Conservation (phyloP, 352 stramenopile species). For the Paralagenidium karlingii region DNA sequence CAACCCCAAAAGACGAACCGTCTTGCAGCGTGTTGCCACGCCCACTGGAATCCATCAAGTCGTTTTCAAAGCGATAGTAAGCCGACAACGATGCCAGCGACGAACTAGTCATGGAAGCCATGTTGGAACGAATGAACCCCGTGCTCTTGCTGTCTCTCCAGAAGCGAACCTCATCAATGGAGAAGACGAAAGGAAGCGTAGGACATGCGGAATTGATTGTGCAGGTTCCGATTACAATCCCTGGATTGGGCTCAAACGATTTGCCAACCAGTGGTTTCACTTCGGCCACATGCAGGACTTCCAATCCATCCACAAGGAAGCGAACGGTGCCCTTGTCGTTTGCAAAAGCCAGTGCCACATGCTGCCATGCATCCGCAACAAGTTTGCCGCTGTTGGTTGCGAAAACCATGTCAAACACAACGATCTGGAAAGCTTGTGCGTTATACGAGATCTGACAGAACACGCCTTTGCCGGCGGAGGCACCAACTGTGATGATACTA, state of each 20-base stretch:
- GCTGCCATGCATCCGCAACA: constrained; percentile 5
- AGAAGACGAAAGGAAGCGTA: constrained; percentile 21
- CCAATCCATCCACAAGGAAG: constrained; percentile 8
- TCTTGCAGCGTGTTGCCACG: too few species aligned
- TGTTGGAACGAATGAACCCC: too few species aligned
- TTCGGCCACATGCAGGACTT: constrained; percentile 4
- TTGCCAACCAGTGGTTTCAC: not conserved
- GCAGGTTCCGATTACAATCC: constrained; percentile 29
- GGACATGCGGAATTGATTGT: constrained; percentile 13
- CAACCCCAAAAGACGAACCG: too few species aligned
- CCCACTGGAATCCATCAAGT: too few species aligned
- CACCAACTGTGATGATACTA: constrained; percentile 14
- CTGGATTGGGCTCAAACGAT: constrained; percentile 5
- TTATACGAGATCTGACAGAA: constrained; percentile 8
- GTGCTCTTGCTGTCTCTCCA: constrained; percentile 8
- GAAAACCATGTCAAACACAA: constrained; percentile 9
- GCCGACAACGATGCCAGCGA: too few species aligned
- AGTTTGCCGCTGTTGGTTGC: constrained; percentile 8
- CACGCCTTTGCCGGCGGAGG: too few species aligned
- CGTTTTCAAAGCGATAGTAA: too few species aligned
- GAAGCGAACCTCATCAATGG: constrained; percentile 34
- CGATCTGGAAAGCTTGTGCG: constrained; percentile 8
- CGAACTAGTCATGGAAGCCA: too few species aligned
- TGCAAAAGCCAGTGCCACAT: constrained; percentile 10
- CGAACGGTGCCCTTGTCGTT: not conserved